Percentiles rank a stretch among this genome's conserved stretches.
Evolutionary conservation across 2,329 filamentous ascomycete genomes (phyloP).

Genomic region (Akanthomyces lecanii): DNA sequence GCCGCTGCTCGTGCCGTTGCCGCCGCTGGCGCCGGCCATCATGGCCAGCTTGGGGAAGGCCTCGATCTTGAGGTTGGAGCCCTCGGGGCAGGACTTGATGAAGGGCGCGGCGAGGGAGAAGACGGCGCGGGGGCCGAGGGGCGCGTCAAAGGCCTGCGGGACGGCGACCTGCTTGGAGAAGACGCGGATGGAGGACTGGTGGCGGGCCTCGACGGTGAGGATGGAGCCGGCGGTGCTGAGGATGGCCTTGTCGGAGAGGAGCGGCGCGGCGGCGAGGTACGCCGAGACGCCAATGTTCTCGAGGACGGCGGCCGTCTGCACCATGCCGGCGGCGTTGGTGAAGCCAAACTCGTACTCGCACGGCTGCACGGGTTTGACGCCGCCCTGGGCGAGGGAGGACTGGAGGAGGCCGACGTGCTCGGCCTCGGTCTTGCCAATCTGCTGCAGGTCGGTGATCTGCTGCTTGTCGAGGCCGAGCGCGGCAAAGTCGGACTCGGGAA

Average conservation of each 20-base stretch:
- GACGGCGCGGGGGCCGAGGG: conserved; percentile 54
- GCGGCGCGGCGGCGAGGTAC: conserved; percentile 59
- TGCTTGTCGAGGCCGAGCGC: conserved; percentile 47
- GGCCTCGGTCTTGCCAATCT: conserved; percentile 51
- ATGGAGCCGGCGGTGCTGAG: conserved; percentile 60
- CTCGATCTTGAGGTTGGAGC: conserved; percentile 56
- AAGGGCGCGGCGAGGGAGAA: conserved; percentile 62
- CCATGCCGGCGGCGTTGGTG: conserved; percentile 48
- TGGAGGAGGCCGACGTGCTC: conserved; percentile 54
- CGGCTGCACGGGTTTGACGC: conserved; percentile 45
- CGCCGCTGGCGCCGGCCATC: background rate
- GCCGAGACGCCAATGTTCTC: conserved; percentile 62
- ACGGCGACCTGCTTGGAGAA: conserved; percentile 47
- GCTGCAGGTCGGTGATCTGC: conserved; percentile 39
- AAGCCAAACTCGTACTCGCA: conserved; percentile 60
- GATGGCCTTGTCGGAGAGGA: conserved; percentile 55
- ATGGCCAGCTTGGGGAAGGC: conserved; percentile 50
- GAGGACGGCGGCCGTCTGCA: conserved; percentile 56
- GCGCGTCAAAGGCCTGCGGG: conserved; percentile 56
- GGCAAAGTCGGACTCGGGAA: conserved; percentile 48
- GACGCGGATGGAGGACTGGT: conserved; percentile 56
- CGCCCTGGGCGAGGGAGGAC: conserved; percentile 23
- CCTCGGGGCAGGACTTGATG: conserved; percentile 52
- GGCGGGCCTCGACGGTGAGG: conserved; percentile 58
- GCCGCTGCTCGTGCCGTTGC: conserved; percentile 27